Base-by-base conservation (phyloP, 768 basidiomycete genomes). In the Neoboletus subvelutipes region DNA sequence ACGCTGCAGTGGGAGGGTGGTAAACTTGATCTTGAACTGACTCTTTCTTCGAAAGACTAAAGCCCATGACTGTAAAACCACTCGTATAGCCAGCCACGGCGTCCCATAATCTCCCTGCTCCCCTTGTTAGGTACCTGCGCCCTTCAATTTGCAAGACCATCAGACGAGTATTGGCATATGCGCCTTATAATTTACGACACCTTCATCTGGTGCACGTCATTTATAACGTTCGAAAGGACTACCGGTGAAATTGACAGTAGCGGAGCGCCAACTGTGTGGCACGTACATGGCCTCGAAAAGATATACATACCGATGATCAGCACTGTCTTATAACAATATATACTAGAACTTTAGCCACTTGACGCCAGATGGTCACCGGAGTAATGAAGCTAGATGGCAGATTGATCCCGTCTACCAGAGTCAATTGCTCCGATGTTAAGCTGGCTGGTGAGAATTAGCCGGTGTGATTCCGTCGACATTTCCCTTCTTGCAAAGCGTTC, bases 401-500 rank as follows among this genome's bases (percentile, higher is more conserved):
- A 36, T 29, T 3, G 4, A 11, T 41, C 28, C 12, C 1, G 6
- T 45, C 6, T 26, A 42, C 31, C 28, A 6, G 52, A 39, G 3
- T 43, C 37, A 8, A 22, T 22, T 2, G 20, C 6, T 20, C 10
- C 22, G 2, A 65, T 26, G 33, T 18, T 40, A 24, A 67, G 11
- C 33, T 52, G 8, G n/a, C 57, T 68, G 9, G 66, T 62, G 18
- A 68, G 37, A 26, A 57, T 11, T 20, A 18, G 6, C 10, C 28
- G 45, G 1, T n/a, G n/a, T n/a, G n/a, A 15, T 24, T 22, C 42
- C 8, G 9, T 20, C 13, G 31, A 11, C 5, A 22, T 37, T 26
- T 51, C 26, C 36, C 15, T 49, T 43, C 52, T 56, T n/a, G 58
- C 54, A 18, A 72, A 62, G 24, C 55, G 51, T 31, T 66, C 50